A percentile compares a stretch with the other conserved stretches of the same genome.
Evolutionary conservation across 163 green algal genomes (phyloP).

Genomic region (Chlorella variabilis): DNA sequence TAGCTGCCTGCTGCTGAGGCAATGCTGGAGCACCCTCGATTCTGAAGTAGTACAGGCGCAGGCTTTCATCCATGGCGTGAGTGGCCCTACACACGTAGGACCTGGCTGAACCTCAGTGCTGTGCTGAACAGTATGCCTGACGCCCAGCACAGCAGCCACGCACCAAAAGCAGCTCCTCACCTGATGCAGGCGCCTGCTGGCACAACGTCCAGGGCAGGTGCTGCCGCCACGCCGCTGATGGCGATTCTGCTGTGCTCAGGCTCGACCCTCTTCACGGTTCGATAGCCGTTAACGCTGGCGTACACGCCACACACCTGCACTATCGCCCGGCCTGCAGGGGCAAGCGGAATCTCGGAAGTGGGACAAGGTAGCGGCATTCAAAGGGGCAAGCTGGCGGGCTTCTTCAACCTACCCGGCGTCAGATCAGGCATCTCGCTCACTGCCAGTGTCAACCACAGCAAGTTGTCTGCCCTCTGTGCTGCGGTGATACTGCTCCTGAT

Average conservation of each 20-base stretch:
- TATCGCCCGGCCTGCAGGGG: neutral
- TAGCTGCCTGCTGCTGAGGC: neutral
- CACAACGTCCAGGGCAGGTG: neutral
- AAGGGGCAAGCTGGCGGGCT: no score
- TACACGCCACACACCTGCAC: neutral
- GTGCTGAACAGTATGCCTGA: no score
- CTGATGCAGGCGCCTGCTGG: neutral
- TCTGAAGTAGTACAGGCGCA: neutral
- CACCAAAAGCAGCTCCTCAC: neutral
- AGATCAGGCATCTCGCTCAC: neutral
- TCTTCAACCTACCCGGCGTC: neutral
- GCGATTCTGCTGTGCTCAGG: neutral
- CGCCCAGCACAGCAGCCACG: no score
- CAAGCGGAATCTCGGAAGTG: neutral
- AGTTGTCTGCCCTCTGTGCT: neutral
- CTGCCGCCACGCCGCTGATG: neutral
- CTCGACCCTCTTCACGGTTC: neutral
- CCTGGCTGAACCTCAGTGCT: no score
- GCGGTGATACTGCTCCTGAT: neutral
- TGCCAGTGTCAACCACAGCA: neutral
- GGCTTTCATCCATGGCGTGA: neutral
- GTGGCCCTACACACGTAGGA: neutral
- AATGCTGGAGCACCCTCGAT: neutral
- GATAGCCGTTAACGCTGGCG: neutral
- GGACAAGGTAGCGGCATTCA: no score